phyloP scores from a whole-genome alignment of 768 basidiomycete species.

The Termitomyces sp. region DNA sequence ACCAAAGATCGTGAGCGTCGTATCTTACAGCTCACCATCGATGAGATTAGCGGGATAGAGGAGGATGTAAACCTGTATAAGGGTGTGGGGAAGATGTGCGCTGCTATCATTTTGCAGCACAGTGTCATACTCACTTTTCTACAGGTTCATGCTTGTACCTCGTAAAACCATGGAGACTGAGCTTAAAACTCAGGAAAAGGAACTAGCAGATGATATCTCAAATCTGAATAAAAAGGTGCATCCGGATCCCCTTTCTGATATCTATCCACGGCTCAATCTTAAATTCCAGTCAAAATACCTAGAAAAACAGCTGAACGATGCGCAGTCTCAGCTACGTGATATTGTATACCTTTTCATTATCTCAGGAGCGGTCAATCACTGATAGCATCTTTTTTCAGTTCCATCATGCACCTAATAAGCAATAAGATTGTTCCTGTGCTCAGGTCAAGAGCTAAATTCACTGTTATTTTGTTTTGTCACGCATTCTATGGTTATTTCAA shows the following conservation, averaged over 20 bases:
- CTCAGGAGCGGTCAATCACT: not conserved
- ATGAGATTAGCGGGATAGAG: conserved; percentile 70
- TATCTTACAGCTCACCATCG: conserved; percentile 84
- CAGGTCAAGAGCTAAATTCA: not conserved
- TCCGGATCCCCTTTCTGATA: not conserved
- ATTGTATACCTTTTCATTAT: conserved; percentile 47
- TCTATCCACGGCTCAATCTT: not conserved
- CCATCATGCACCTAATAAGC: conserved; percentile 44
- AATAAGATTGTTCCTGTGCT: conserved; percentile 12
- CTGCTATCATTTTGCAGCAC: not conserved
- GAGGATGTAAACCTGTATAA: conserved; percentile 83
- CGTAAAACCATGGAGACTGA: conserved; percentile 74
- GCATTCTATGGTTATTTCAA: not conserved
- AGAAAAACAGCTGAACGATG: conserved; percentile 91
- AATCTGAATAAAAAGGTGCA: conserved; percentile 82
- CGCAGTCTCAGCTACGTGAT: conserved; percentile 80
- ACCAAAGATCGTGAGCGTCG: conserved; percentile 86
- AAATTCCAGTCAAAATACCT: conserved; percentile 72
- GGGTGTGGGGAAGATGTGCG: conserved; percentile 94
- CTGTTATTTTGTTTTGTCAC: not conserved
- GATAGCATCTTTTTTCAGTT: conserved; percentile 34
- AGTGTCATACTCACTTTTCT: not conserved
- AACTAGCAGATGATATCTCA: conserved; percentile 76
- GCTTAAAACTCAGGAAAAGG: conserved; percentile 73
- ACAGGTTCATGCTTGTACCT: conserved; percentile 89